A percentile compares a stretch with the other conserved stretches of the same genome.
These are phyloP conservation scores for Colletotrichum filicis DNA, from an alignment of 2,329 filamentous ascomycete genomes.

Conservation along the genomic window DNA sequence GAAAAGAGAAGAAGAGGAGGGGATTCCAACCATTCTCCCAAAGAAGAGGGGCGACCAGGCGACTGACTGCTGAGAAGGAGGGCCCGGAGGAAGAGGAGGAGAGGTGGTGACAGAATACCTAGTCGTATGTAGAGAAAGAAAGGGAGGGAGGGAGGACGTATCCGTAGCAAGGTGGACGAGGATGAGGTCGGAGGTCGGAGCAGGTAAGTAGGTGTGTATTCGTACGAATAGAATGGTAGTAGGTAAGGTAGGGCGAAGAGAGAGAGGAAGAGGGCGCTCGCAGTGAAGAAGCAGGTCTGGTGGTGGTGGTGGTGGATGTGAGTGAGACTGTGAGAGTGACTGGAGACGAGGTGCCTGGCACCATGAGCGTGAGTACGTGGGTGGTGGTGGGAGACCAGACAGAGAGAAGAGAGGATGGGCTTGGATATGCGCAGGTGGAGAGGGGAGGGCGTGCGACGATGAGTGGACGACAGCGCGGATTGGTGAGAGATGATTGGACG, in stretches of 20 bases:
- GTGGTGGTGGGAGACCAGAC: slow-evolving; percentile 4
- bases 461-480: neutral
- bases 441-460: slow-evolving; percentile 15
- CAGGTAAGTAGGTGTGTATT: neutral
- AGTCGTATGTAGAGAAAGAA: neutral
- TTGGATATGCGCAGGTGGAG: slow-evolving; percentile 31
- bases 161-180: neutral
- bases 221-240: neutral
- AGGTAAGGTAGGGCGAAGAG: neutral
- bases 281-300: slow-evolving; percentile 9
- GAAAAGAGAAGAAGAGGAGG: neutral
- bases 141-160: neutral
- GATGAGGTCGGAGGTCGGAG: neutral
- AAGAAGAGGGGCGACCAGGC: neutral
- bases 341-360: slow-evolving; percentile 16
- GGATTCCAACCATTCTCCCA: neutral
- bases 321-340: slow-evolving; percentile 5
- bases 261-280: slow-evolving; percentile 5
- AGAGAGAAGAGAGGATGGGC: slow-evolving; percentile 36
- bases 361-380: neutral
- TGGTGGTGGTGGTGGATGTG: slow-evolving; percentile 6
- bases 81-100: neutral
- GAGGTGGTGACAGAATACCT: neutral
- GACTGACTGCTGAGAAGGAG: neutral
- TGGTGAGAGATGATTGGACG: slow-evolving; percentile 13